These are phyloP conservation scores for Penicillium sclerotiorum DNA, from an alignment of 2,329 filamentous ascomycete genomes.

Conservation along the genomic window DNA sequence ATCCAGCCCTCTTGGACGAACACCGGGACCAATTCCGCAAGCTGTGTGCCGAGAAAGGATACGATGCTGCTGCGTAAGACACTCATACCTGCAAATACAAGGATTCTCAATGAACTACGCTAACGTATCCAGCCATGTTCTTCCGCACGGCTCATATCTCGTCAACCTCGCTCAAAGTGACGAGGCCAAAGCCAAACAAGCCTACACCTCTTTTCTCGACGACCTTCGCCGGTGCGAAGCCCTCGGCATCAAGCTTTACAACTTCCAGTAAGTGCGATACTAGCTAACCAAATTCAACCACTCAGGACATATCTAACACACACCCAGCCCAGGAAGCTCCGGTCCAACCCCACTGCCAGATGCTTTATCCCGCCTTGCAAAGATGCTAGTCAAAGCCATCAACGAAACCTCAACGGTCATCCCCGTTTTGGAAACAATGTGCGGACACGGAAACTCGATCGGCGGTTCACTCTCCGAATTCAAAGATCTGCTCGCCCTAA, in stretches of 20 bases:
- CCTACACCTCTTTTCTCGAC: constrained; percentile 82
- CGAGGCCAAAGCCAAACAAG: constrained; percentile 76
- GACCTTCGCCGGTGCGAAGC: constrained; percentile 83
- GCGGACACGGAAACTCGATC: constrained; percentile 82
- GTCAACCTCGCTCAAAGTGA: constrained; percentile 93
- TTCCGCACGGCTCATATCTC: constrained; percentile 94
- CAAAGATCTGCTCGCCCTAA: constrained; percentile 75
- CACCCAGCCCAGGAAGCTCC: constrained; percentile 70
- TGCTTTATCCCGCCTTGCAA: constrained; percentile 77
- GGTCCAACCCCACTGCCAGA: constrained; percentile 67
- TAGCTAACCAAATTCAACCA: neutral
- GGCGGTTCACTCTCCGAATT: constrained; percentile 86
- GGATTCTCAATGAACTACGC: neutral
- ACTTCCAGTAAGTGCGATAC: constrained; percentile 70
- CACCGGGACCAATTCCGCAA: constrained; percentile 70
- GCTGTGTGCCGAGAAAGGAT: constrained; percentile 68
- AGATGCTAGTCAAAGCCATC: constrained; percentile 80
- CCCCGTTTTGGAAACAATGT: constrained; percentile 94
- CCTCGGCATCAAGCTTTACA: constrained; percentile 89
- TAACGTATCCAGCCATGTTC: constrained; percentile 58
- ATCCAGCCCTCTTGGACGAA: constrained; percentile 71
- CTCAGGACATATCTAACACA: constrained; percentile 2
- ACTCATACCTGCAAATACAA: neutral
- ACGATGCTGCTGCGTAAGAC: constrained; percentile 63
- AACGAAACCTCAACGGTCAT: constrained; percentile 73